Evolutionary conservation across 2,329 filamentous ascomycete genomes (phyloP).

Genomic region (Alternaria triticina): DNA sequence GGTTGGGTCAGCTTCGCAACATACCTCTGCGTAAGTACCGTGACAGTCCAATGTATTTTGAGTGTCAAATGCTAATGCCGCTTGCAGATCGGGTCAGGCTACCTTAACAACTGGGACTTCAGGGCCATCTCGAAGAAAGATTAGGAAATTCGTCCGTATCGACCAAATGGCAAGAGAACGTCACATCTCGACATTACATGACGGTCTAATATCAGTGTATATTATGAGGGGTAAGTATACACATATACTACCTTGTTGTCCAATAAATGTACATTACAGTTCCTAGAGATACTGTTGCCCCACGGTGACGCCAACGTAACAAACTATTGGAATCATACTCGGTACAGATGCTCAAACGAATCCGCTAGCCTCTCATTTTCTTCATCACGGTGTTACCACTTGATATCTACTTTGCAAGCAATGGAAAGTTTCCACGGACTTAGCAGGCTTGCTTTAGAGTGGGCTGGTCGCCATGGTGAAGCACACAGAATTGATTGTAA

Average conservation of each 20-base stretch:
- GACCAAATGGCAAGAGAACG: neutral
- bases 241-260: neutral
- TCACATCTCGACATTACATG: neutral
- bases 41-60: no score
- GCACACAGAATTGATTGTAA: neutral
- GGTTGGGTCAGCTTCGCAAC: slow-evolving; percentile 88
- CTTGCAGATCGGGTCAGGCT: slow-evolving; percentile 42
- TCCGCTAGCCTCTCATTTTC: neutral
- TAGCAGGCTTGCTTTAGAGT: neutral
- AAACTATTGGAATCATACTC: neutral
- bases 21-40: slow-evolving; percentile 72
- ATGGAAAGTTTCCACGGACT: neutral
- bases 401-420: neutral
- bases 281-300: neutral
- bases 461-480: neutral
- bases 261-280: neutral
- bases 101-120: slow-evolving; percentile 52
- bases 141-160: slow-evolving; percentile 3
- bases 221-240: no score
- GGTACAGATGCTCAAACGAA: neutral
- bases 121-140: slow-evolving; percentile 33
- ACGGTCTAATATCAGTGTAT: no score
- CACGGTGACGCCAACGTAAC: neutral
- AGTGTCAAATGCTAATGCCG: no score
- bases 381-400: neutral